A percentile compares a stretch with the other conserved stretches of the same genome.
Conservation (phyloP, 2,329 filamentous ascomycete species). For the Sordariomycetes sp. region DNA sequence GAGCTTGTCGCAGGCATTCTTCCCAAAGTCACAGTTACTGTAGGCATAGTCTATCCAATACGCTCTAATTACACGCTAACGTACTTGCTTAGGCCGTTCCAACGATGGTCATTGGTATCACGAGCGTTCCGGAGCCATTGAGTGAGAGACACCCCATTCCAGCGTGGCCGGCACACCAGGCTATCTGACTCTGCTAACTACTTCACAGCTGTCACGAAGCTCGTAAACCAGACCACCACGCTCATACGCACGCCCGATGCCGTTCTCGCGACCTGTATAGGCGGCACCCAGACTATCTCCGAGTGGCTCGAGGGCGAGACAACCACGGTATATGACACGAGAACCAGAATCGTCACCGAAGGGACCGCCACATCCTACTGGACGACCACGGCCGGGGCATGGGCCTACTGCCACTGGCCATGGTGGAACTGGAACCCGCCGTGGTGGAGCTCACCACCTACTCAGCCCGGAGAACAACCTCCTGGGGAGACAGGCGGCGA, state of each 20-base stretch:
- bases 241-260: background rate
- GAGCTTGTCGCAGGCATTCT: slow-evolving; percentile 2
- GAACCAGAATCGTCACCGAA: background rate
- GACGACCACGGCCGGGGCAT: slow-evolving; percentile 3
- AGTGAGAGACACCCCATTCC: background rate
- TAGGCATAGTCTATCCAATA: background rate
- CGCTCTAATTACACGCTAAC: background rate
- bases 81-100: background rate
- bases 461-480: background rate
- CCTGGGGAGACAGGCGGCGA: background rate
- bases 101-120: slow-evolving; percentile 3
- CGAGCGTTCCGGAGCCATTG: background rate
- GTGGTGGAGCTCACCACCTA: background rate
- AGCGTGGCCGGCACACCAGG: background rate
- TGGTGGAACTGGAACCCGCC: slow-evolving; percentile 2
- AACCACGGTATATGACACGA: background rate
- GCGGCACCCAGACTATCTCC: background rate
- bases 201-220: background rate
- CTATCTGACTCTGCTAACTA: background rate
- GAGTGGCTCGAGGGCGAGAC: slow-evolving; percentile 2
- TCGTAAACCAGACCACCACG: slow-evolving; percentile 1
- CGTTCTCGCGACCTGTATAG: background rate
- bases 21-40: slow-evolving; percentile 2
- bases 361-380: background rate
- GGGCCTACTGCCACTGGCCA: slow-evolving; percentile 6